Evolutionary conservation across 116 monocot genomes (phyloP).

Genomic region (Posidonia oceanica): DNA sequence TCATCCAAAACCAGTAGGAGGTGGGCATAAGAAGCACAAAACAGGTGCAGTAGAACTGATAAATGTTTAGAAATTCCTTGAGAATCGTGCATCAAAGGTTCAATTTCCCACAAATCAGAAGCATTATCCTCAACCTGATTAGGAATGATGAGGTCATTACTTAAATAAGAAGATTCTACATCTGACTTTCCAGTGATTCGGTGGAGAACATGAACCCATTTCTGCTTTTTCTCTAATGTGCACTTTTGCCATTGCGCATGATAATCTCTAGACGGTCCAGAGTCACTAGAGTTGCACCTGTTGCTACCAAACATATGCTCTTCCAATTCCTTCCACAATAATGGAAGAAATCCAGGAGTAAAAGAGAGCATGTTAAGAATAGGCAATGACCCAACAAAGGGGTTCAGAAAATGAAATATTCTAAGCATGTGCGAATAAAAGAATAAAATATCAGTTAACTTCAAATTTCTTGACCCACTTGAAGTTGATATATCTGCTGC

Average conservation of each 20-base stretch:
- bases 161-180: constrained; percentile 11
- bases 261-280: constrained; percentile 12
- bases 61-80: constrained; percentile 45
- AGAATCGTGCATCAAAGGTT: constrained; percentile 43
- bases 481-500: constrained; percentile 4
- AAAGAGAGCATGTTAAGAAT: constrained; percentile 89
- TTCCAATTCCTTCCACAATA: constrained; percentile 65
- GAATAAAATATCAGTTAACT: constrained; percentile 38
- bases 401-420: constrained; percentile 51
- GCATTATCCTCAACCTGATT: constrained; percentile 19
- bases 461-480: constrained; percentile 16
- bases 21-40: constrained; percentile 91
- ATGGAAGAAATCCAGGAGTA: constrained; percentile 68
- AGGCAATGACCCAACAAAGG: constrained; percentile 47
- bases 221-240: constrained; percentile 29
- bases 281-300: constrained; percentile 9
- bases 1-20: constrained; percentile 86
- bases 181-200: constrained; percentile 64
- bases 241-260: constrained; percentile 9
- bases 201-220: constrained; percentile 68
- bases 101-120: constrained; percentile 52
- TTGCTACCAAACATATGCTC: constrained; percentile 24
- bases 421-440: constrained; percentile 70
- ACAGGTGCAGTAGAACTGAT: constrained; percentile 55
- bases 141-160: constrained; percentile 9